Percentiles rank a stretch among this genome's conserved stretches.
Evolutionary conservation across 2,329 filamentous ascomycete genomes (phyloP).

Genomic region (Aspergillus quadrilineatus): DNA sequence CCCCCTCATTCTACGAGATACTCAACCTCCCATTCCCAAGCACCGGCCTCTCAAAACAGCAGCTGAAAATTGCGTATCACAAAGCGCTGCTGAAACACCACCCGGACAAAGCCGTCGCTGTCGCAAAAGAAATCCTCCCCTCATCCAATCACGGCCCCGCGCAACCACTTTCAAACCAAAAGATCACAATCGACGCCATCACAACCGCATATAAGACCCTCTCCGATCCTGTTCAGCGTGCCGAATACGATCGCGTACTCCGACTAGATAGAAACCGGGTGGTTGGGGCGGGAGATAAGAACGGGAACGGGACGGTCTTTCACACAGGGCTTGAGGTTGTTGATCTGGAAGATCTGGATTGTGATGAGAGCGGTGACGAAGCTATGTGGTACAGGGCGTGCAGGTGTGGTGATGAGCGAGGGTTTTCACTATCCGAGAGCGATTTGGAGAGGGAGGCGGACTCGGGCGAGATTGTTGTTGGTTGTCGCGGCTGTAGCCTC

Average conservation of each 20-base stretch:
- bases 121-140: constrained; percentile 11
- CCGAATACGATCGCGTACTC: constrained; percentile 51
- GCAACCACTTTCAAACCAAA: neutral
- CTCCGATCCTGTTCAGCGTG: constrained; percentile 42
- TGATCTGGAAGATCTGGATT: constrained; percentile 57
- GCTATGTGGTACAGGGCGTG: constrained; percentile 57
- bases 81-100: constrained; percentile 58
- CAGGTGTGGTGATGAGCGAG: constrained; percentile 58
- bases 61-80: constrained; percentile 57
- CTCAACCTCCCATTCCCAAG: constrained; percentile 38
- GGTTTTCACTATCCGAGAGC: constrained; percentile 55
- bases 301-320: constrained; percentile 35
- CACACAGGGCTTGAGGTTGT: constrained; percentile 57
- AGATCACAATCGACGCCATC: constrained; percentile 57
- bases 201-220: constrained; percentile 59
- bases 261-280: constrained; percentile 34
- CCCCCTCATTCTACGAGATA: constrained; percentile 40
- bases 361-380: constrained; percentile 32
- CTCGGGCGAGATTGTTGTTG: constrained; percentile 58
- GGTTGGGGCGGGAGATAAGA: constrained; percentile 26
- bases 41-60: constrained; percentile 35
- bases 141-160: neutral
- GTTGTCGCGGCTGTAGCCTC: constrained; percentile 63
- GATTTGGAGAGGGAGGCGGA: constrained; percentile 53
- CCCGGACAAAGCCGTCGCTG: constrained; percentile 53